Evolutionary conservation across 2,329 filamentous ascomycete genomes (phyloP).

Genomic region (Colletotrichum sp.): DNA sequence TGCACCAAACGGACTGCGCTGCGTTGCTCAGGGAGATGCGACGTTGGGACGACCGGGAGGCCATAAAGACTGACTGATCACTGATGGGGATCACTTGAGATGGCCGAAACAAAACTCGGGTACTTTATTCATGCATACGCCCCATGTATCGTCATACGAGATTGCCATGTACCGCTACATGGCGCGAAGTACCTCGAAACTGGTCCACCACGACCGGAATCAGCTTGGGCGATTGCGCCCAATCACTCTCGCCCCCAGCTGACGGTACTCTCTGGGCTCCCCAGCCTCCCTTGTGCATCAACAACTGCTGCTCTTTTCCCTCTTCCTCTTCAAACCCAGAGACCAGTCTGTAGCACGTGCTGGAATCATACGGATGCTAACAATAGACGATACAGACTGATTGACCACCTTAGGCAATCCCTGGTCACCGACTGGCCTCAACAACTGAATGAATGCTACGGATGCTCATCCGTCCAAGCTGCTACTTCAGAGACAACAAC

Average conservation of each 20-base stretch:
- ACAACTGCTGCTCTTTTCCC: not conserved
- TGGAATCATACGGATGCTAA: not conserved
- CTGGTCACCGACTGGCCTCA: not conserved
- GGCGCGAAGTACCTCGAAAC: constrained; percentile 19
- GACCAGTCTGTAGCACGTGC: not conserved
- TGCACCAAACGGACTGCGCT: not conserved
- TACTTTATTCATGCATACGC: constrained; percentile 32
- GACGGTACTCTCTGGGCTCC: constrained; percentile 3
- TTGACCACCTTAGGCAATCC: not conserved
- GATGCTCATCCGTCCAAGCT: not conserved
- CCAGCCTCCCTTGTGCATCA: not conserved
- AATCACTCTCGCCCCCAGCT: constrained; percentile 14
- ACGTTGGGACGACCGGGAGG: constrained; percentile 15
- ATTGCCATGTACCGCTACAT: constrained; percentile 31
- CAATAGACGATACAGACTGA: not conserved
- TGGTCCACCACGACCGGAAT: constrained; percentile 14
- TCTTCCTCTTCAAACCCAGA: not conserved
- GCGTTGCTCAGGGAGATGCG: constrained; percentile 6
- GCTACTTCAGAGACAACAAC: not conserved
- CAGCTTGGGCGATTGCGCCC: not conserved
- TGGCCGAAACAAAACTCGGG: constrained; percentile 19
- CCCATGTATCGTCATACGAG: constrained; percentile 31
- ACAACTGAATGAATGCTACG: not conserved
- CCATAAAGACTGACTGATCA: not conserved
- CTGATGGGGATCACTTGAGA: constrained; percentile 1